Evolutionary conservation across 345 rosid species (phyloP).

Genomic region (Eucalyptus melliodora): DNA sequence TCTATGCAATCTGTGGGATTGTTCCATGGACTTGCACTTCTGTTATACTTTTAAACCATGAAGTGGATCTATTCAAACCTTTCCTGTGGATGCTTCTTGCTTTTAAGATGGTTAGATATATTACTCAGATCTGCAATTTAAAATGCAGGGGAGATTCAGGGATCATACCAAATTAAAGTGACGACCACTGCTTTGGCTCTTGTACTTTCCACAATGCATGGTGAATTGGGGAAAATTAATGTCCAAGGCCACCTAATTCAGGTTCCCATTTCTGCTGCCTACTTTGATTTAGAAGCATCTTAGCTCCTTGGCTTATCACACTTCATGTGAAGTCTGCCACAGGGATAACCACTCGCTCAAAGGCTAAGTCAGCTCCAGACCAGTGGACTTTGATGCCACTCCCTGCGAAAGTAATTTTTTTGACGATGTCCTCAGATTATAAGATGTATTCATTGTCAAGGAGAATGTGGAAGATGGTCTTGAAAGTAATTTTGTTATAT

Average conservation of each 20-base stretch:
- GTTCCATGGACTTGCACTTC: neutral
- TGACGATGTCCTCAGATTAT: neutral
- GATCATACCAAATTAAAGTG: conserved; percentile 81
- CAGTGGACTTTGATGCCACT: conserved; percentile 71
- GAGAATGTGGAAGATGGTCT: neutral
- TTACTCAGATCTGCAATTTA: neutral
- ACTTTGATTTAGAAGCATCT: neutral
- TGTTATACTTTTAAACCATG: neutral
- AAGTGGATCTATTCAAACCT: neutral
- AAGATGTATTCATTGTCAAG: neutral
- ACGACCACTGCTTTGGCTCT: conserved; percentile 77
- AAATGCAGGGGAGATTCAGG: conserved; percentile 72
- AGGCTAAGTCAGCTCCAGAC: conserved; percentile 78
- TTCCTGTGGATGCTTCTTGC: neutral
- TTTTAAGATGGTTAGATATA: neutral
- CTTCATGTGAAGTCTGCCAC: conserved; percentile 28
- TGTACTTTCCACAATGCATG: conserved; percentile 61
- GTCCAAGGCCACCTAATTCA: conserved; percentile 65
- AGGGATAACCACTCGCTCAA: conserved; percentile 89
- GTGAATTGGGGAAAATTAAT: conserved; percentile 55
- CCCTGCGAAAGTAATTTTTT: conserved; percentile 55
- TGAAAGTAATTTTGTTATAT: neutral
- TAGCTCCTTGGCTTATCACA: neutral
- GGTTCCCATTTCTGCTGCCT: conserved; percentile 19
- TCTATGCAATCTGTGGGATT: neutral